Base-by-base conservation (phyloP, 371 early-diverging fungal species). In the Haplosporangium sp. region DNA sequence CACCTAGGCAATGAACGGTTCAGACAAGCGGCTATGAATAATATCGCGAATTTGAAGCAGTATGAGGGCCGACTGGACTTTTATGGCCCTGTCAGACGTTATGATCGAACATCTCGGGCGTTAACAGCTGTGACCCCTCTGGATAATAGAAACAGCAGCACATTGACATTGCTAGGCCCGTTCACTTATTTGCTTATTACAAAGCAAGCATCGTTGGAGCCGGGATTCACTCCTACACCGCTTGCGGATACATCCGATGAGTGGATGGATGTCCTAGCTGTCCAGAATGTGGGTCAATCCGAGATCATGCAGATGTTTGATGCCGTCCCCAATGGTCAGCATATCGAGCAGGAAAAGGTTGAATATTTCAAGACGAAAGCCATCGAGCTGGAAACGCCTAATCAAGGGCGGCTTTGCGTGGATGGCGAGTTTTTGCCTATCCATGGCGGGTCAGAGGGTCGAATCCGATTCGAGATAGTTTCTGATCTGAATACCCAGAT, bases 1-100 rank as follows among this genome's bases (percentile, higher is more conserved):
- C 68, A 71, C 38, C 37, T 77, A 62, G 79, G 79, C 29, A 77
- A 77, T 36, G 79, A 77, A 36, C 72, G 79, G 3, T 77, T 77
- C 48, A 20, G 64, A n/a, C 63, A 62, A 11, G 79, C 79, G 14
- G 79, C 79, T 11, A 77, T 77, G 79, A 77, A 77, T 45, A 77
- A 77, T 41, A 50, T 77, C 10, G 73, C 67, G 40, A 64, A 59
- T 37, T 42, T 77, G 58, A 72, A 64, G 52, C 79, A 77, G 40
- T 77, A 77, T 38, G 58, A 64, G 18, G 72, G 72, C 36, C 43
- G 48, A 18, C 45, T 77, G 10, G 60, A 45, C 20, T 43, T 77
- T 10, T 52, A 45, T 57, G 73, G 79, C 9, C 68, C 62, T 2
- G 62, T 57, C 0, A 68, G 64, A 29, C 54, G n/a, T 6, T 77